Evolutionary conservation across 2,329 filamentous ascomycete genomes (phyloP).

Genomic region (Conoideocrella luteorostrata): DNA sequence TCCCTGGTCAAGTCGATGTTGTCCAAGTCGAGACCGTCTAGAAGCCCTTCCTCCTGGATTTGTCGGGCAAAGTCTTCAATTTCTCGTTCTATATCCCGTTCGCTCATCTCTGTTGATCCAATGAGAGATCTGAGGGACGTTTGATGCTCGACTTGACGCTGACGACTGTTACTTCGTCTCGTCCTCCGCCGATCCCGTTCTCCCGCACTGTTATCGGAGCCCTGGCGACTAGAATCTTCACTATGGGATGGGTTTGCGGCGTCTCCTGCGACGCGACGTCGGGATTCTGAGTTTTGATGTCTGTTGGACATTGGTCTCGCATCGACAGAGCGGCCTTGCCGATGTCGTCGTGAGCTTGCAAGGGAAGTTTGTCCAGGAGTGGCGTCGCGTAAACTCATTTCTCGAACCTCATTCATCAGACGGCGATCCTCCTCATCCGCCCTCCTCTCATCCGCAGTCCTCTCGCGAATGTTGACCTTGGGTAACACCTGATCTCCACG

Average conservation of each 20-base stretch:
- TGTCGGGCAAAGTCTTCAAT: conserved; percentile 86
- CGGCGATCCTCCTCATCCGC: conserved; percentile 61
- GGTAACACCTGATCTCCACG: conserved; percentile 78
- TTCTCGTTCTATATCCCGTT: conserved; percentile 75
- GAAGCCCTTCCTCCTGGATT: conserved; percentile 77
- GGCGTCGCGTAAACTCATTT: conserved; percentile 65
- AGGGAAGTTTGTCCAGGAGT: conserved; percentile 39
- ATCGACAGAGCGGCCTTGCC: conserved; percentile 29
- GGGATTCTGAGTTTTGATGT: conserved; percentile 23
- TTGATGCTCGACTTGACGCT: conserved; percentile 75
- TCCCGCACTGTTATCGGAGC: conserved; percentile 31
- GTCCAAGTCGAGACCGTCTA: conserved; percentile 84
- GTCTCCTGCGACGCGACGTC: conserved; percentile 19
- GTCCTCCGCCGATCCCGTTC: conserved; percentile 23
- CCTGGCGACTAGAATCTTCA: conserved; percentile 20
- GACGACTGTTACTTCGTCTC: conserved; percentile 40
- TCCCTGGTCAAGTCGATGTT: conserved; percentile 79
- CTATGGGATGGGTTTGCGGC: conserved; percentile 16
- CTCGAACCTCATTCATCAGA: conserved; percentile 64
- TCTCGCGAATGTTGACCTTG: conserved; percentile 43
- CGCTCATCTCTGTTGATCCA: conserved; percentile 69
- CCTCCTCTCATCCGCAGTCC: conserved; percentile 46
- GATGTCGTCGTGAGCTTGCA: conserved; percentile 21
- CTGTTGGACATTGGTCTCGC: conserved; percentile 24
- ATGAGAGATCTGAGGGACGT: conserved; percentile 80